These are phyloP conservation scores for Pulveroboletus ravenelii DNA, from an alignment of 768 basidiomycete genomes.

Conservation along the genomic window DNA sequence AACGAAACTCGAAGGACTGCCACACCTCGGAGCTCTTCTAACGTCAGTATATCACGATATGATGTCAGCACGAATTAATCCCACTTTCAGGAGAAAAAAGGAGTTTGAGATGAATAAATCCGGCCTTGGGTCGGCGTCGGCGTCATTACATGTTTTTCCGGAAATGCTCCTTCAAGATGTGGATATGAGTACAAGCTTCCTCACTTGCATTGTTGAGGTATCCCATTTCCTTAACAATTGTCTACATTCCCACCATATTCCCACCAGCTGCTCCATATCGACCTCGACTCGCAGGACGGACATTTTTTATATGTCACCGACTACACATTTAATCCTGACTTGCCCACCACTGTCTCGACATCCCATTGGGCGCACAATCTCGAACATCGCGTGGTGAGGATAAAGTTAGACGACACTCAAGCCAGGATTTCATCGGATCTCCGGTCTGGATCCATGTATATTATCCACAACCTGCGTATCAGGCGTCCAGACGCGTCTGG, in stretches of 20 bases:
- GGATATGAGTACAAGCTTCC: conserved; percentile 36
- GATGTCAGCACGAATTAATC: conserved; percentile 4
- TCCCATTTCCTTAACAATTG: background rate
- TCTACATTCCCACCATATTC: background rate
- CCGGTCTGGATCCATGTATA: conserved; percentile 38
- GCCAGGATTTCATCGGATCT: conserved; percentile 36
- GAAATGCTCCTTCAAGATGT: conserved; percentile 48
- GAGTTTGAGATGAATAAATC: conserved; percentile 29
- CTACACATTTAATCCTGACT: conserved; percentile 49
- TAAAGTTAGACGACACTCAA: conserved; percentile 49
- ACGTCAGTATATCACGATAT: conserved; percentile 36
- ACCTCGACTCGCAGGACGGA: conserved; percentile 28
- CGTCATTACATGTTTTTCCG: conserved; percentile 32
- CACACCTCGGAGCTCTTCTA: conserved; percentile 45
- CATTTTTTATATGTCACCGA: conserved; percentile 58
- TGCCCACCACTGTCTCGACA: conserved; percentile 28
- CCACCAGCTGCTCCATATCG: conserved; percentile 44
- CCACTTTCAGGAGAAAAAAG: conserved; percentile 44
- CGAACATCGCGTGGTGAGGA: conserved; percentile 47
- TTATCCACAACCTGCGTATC: conserved; percentile 50
- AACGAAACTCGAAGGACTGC: conserved; percentile 31
- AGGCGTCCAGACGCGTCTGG: conserved; percentile 16
- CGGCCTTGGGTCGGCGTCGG: conserved; percentile 19
- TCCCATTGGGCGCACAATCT: conserved; percentile 42
- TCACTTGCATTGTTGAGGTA: conserved; percentile 61